Evolutionary conservation across 768 basidiomycete genomes (phyloP).

Genomic region (Peribolospora baueri): DNA sequence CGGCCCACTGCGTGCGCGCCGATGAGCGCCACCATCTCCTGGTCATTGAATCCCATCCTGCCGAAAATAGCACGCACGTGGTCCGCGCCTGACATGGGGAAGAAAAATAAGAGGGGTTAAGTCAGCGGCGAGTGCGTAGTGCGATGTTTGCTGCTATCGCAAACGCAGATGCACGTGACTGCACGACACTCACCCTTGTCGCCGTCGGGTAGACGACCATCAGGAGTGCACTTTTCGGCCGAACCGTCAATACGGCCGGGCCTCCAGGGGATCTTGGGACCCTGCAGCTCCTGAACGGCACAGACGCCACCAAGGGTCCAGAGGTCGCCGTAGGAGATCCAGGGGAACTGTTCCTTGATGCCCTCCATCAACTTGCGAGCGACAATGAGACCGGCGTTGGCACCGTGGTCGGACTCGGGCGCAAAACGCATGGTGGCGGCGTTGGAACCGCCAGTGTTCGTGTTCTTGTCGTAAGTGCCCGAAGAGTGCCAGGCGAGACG

Average conservation of each 20-base stretch:
- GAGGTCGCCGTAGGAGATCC: slow-evolving; percentile 35
- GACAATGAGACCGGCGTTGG: slow-evolving; percentile 56
- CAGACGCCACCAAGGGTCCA: slow-evolving; percentile 67
- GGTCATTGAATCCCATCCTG: slow-evolving; percentile 90
- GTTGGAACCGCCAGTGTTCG: slow-evolving; percentile 40
- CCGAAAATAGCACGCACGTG: slow-evolving; percentile 62
- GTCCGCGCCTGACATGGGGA: slow-evolving; percentile 25
- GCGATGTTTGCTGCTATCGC: too few relatives aligned
- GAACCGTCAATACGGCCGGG: slow-evolving; percentile 78
- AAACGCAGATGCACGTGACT: too few relatives aligned
- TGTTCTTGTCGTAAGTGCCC: slow-evolving; percentile 4
- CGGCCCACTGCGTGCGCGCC: slow-evolving; percentile 91
- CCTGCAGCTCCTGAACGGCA: slow-evolving; percentile 73
- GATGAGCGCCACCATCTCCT: slow-evolving; percentile 43
- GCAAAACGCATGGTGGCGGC: slow-evolving; percentile 96
- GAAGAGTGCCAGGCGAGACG: neutral
- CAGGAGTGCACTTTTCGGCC: slow-evolving; percentile 47
- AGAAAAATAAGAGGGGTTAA: too few relatives aligned
- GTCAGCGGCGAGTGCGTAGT: too few relatives aligned
- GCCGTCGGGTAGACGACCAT: slow-evolving; percentile 49
- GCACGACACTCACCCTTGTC: slow-evolving; percentile 26
- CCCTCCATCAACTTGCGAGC: slow-evolving; percentile 58
- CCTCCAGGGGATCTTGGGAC: slow-evolving; percentile 81
- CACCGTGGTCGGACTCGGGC: slow-evolving; percentile 60
- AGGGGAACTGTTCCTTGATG: slow-evolving; percentile 62